Evolutionary conservation across 148 eudicot genomes (phyloP), one percentile per base, ranked within the genome.

Genomic region (Vaccinium darrowii): DNA sequence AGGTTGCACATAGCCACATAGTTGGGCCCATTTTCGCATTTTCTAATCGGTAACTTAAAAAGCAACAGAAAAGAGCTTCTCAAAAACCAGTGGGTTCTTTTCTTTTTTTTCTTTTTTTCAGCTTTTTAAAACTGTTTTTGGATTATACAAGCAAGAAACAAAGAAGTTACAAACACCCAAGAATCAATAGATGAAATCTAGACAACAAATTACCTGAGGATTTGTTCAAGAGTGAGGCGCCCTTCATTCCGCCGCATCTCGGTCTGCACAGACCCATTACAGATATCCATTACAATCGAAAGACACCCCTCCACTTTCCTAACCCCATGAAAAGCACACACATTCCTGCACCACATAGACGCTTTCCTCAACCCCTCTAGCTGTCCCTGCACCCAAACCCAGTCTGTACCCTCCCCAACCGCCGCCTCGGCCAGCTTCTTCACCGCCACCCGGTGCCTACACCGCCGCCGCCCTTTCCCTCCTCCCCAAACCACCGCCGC

Each of bases 331-430:
- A 95, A 94, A 25, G 88, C 87, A 77, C 98, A 95, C 18, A 96
- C 98, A 88, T 94, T 95, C 88, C 99, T 82, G 82, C 99, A 96
- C 99, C 99, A 96, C 94, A 93, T 93, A 0, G 99, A 90, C 0
- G 90, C 82, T 83, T 92, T 90, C 84, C 99, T 86, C 84, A 96
- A 88, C 71, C 83, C 87, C 91, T 96, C 99, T 51, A 96, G 90
- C 86, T 93, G 93, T 1, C 80, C 89, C 87, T 89, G 92, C 77
- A 95, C 92, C 99, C 98, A 95, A 74, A 83, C 92, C 86, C 90
- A 88, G 84, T 96, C 99, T 86, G 83, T 90, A 56, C 91, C 97
- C 80, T 92, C 98, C 82, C 85, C 92, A 2, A 92, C 76, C 78
- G 63, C 90, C 65, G 93, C 95, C 89, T 91, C 76, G 67, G 57